These are phyloP conservation scores for Epichloe scottii DNA, from an alignment of 2,329 filamentous ascomycete species.

Conservation along the genomic window DNA sequence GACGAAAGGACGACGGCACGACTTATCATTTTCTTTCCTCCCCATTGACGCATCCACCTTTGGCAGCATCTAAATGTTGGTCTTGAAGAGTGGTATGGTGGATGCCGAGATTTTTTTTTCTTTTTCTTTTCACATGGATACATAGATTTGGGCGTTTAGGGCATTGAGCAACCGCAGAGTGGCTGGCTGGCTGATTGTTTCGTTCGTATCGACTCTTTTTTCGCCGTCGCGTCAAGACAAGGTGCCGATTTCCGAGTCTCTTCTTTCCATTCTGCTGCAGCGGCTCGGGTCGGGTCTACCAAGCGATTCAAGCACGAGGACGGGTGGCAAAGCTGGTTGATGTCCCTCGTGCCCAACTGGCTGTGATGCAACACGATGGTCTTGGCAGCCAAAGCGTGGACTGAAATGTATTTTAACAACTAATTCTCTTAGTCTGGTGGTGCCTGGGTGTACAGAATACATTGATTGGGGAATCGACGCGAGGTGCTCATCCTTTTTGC, in stretches of 20 bases:
- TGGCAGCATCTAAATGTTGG: neutral
- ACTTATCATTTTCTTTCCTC: conserved; percentile 5
- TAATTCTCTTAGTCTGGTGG: neutral
- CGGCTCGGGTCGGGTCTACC: neutral
- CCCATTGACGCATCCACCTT: neutral
- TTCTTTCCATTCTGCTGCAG: neutral
- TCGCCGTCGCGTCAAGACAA: neutral
- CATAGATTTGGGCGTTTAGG: neutral
- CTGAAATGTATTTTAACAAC: neutral
- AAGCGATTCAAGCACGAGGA: neutral
- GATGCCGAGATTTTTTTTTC: neutral
- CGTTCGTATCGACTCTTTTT: neutral
- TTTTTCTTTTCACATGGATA: neutral
- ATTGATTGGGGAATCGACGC: neutral
- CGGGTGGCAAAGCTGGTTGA: neutral
- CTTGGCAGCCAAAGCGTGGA: neutral
- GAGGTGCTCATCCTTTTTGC: too few relatives aligned
- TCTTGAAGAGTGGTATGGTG: neutral
- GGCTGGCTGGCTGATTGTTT: neutral
- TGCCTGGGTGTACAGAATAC: neutral
- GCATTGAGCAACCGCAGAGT: neutral
- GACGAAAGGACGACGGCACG: conserved; percentile 11
- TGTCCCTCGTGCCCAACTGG: neutral
- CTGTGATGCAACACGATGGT: neutral
- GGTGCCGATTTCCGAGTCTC: neutral